Base-by-base conservation (phyloP, 1,284 basidiomycete genomes). In the Rhodotorula sp. region DNA sequence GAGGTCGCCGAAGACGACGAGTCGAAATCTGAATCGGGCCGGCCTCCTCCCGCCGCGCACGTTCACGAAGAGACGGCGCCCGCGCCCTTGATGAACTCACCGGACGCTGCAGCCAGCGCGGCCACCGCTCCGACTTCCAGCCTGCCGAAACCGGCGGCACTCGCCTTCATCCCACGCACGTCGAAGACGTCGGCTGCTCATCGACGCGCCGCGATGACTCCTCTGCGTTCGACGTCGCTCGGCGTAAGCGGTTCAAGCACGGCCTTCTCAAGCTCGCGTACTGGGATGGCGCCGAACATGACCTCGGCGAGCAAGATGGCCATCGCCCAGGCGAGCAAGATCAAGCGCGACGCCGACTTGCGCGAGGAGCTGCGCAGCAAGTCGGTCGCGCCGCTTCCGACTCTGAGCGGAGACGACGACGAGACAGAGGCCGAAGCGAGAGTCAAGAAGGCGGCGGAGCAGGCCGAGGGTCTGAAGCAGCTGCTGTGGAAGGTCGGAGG, bases 401-500 rank as follows among this genome's bases (percentile, higher is more conserved):
- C 24, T 18, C 8, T 15, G 42, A 6, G 12, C 14, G 57, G 30
- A 59, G 42, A 24, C 24, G 24, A 17, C n/a, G n/a, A 45, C 42
- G 57, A 26, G 22, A n/a, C 15, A 6, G 30, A 45, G 57, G 14
- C 37, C n/a, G n/a, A 37, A 14, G 37, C 33, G 42, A 17, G 2
- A 15, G 24, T 26, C 24, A n/a, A 6, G 33, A 26, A 44, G 37
- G 57, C 24, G 42, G n/a, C 12, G 57, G 29, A 15, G 24, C 42
- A 29, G 10, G 57, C 57, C 15, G 57, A 59, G 4, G 44, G 8
- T 1, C 12, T 59, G 18, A n/a, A 45, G 42, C n/a, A 59, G 1
- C 44, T 42, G 24, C 26, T 59, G n/a, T 59, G 57, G 57, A 59
- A 45, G 42, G 45, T 24, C 42, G 57, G 57, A n/a, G 57, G 57